These are phyloP conservation scores for Digitaria exilis DNA, from an alignment of 202 grass and related monocot species.

Conservation along the genomic window DNA sequence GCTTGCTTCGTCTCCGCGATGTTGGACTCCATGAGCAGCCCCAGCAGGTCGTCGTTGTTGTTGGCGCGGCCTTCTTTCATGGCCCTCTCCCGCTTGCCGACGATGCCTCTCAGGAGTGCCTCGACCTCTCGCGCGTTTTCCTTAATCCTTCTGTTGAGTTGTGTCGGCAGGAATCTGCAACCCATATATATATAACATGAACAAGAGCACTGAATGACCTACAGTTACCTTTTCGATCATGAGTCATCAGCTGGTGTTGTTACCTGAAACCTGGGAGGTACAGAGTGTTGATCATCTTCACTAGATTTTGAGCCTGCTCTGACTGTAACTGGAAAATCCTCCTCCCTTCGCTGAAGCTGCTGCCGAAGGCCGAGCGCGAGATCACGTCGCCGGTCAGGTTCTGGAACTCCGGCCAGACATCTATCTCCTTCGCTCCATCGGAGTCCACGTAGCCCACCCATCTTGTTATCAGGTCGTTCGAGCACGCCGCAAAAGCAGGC, in stretches of 20 bases:
- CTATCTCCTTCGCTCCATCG: conserved; percentile 43
- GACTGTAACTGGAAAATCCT: conserved; percentile 56
- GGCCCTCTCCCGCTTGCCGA: conserved; percentile 40
- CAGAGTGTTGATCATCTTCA: conserved; percentile 14
- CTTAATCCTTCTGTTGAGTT: conserved; percentile 29
- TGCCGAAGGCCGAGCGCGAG: conserved; percentile 71
- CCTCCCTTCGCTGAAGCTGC: conserved; percentile 69
- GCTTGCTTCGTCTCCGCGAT: conserved; percentile 29
- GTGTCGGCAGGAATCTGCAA: conserved; percentile 41
- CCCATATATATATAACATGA: neutral
- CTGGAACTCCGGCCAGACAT: conserved; percentile 71
- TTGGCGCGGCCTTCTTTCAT: conserved; percentile 34
- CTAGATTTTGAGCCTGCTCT: conserved; percentile 44
- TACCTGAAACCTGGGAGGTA: conserved; percentile 58
- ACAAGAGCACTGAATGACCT: no score
- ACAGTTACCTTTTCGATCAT: no score
- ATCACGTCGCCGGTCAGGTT: conserved; percentile 63
- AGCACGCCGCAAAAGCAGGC: conserved; percentile 52
- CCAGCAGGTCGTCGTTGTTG: conserved; percentile 55
- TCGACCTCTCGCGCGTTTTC: conserved; percentile 33
- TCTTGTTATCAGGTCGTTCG: conserved; percentile 27
- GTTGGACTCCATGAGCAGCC: conserved; percentile 61
- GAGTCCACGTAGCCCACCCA: conserved; percentile 40
- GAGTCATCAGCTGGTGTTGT: neutral
- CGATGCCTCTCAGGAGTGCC: conserved; percentile 43